phyloP scores from a whole-genome alignment of 805 yeast species.

The Pichia insulana region DNA sequence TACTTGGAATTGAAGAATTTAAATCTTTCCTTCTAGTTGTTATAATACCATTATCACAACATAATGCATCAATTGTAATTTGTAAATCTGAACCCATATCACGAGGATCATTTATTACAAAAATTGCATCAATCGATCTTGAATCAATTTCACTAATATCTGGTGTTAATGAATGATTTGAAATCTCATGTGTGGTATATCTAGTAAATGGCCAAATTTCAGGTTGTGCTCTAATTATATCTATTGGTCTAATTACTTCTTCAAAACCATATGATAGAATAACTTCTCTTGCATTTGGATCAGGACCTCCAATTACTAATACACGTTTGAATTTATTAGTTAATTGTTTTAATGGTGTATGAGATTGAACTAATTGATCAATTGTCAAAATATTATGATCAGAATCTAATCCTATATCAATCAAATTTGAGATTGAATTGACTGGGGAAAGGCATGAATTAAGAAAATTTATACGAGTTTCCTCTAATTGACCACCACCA shows the following conservation, averaged over 20 bases:
- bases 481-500: slow-evolving; percentile 79
- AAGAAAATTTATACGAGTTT: slow-evolving; percentile 45
- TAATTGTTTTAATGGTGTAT: slow-evolving; percentile 70
- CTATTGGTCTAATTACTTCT: slow-evolving; percentile 65
- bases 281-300: slow-evolving; percentile 65
- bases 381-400: slow-evolving; percentile 31
- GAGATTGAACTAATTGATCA: slow-evolving; percentile 72
- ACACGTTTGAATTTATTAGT: slow-evolving; percentile 47
- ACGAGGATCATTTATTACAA: slow-evolving; percentile 83
- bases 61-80: slow-evolving; percentile 60
- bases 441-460: slow-evolving; percentile 20
- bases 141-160: slow-evolving; percentile 19
- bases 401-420: slow-evolving; percentile 29
- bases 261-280: slow-evolving; percentile 72
- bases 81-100: slow-evolving; percentile 85
- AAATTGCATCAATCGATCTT: slow-evolving; percentile 56
- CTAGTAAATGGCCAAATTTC: slow-evolving; percentile 62
- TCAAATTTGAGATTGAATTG: background rate
- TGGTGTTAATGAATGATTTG: slow-evolving; percentile 31
- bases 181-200: slow-evolving; percentile 36
- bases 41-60: slow-evolving; percentile 49
- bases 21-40: slow-evolving; percentile 48
- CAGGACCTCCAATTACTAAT: slow-evolving; percentile 73
- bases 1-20: slow-evolving; percentile 33
- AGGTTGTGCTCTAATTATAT: slow-evolving; percentile 49